These are phyloP conservation scores for Globisporangium cystogenes DNA, from an alignment of 352 stramenopile species.

Conservation along the genomic window DNA sequence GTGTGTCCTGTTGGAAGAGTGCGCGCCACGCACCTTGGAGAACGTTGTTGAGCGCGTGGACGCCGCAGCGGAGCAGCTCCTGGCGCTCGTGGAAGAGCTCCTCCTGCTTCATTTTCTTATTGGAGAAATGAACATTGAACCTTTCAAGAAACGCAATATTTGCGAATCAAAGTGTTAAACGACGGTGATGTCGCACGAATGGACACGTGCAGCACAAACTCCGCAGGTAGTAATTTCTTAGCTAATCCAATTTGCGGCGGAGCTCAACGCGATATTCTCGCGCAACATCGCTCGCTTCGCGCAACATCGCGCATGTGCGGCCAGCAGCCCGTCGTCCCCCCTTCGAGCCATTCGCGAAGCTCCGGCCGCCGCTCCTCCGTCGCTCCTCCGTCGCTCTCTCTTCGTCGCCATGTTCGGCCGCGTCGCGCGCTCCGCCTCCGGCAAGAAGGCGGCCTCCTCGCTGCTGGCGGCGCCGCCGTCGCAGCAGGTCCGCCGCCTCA, in stretches of 20 bases:
- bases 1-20: too few relatives aligned
- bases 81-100: conserved; percentile 63
- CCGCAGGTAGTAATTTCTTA: neutral
- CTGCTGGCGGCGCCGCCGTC: conserved; percentile 50
- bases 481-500: conserved; percentile 84
- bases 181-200: neutral
- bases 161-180: neutral
- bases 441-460: conserved; percentile 21
- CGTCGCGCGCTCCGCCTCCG: conserved; percentile 25
- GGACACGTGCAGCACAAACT: neutral
- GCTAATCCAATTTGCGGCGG: neutral
- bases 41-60: conserved; percentile 81
- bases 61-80: conserved; percentile 64
- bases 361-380: neutral
- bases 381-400: neutral
- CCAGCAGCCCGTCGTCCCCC: neutral
- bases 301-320: neutral
- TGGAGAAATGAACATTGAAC: neutral
- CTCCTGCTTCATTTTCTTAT: neutral
- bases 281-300: neutral
- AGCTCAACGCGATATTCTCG: neutral
- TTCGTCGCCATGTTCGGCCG: conserved; percentile 41
- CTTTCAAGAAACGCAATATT: neutral
- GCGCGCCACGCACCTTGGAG: conserved; percentile 46
- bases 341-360: neutral